Percentiles rank a stretch among this genome's conserved stretches.
phyloP scores from a whole-genome alignment of 108 stramenopile species.

The Licmophora abbreviata region DNA sequence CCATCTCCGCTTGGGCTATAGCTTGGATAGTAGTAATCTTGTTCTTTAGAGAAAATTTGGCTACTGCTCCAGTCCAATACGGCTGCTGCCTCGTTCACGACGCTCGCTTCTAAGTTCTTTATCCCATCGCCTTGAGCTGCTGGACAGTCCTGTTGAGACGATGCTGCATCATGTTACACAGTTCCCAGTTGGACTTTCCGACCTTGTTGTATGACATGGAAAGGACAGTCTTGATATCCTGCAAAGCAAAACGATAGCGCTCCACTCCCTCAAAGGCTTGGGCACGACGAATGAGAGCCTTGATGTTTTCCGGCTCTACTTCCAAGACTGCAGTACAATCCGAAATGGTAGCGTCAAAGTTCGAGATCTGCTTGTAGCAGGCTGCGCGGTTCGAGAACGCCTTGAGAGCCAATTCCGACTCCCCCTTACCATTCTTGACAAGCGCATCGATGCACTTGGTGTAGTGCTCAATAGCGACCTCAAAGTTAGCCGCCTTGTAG shows the following conservation, averaged over 20 bases:
- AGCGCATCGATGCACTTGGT: slow-evolving; percentile 88
- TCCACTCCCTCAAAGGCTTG: slow-evolving; percentile 98
- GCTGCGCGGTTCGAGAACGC: slow-evolving; percentile 94
- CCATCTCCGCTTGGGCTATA: too few species aligned
- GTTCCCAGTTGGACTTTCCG: slow-evolving; percentile 88
- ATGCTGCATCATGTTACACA: slow-evolving; percentile 92
- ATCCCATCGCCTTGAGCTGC: slow-evolving; percentile 54
- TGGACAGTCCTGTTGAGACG: slow-evolving; percentile 91
- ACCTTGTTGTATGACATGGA: slow-evolving; percentile 81
- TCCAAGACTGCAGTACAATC: slow-evolving; percentile 97
- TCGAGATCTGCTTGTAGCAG: slow-evolving; percentile 99
- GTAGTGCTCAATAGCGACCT: slow-evolving; percentile 89
- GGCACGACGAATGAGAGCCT: slow-evolving; percentile 96
- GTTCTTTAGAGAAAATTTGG: too few species aligned
- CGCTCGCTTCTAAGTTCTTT: too few species aligned
- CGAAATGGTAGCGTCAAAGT: slow-evolving; percentile 94
- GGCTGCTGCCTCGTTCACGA: too few species aligned
- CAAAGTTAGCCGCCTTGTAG: slow-evolving; percentile 83
- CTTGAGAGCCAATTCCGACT: slow-evolving; percentile 86
- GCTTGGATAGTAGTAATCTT: too few species aligned
- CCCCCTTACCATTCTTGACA: slow-evolving; percentile 45
- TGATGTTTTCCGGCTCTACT: slow-evolving; percentile 91
- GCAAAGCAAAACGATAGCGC: slow-evolving; percentile 92
- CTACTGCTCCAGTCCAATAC: too few species aligned
- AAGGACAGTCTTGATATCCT: slow-evolving; percentile 95